These are phyloP conservation scores for Nicotiana noctiflora DNA, from an alignment of 257 asterid species.

Conservation along the genomic window DNA sequence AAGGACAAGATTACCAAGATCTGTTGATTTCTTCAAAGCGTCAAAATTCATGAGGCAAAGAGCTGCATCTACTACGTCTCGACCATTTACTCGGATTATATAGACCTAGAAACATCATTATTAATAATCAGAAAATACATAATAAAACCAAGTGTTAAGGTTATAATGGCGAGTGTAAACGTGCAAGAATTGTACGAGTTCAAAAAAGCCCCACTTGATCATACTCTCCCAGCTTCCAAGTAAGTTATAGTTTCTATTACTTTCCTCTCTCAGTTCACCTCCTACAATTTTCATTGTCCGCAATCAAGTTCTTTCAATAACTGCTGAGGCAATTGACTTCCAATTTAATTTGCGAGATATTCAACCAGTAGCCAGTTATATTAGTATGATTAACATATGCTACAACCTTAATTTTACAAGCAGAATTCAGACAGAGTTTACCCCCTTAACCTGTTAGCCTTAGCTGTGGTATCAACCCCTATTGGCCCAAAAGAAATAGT, in stretches of 20 bases:
- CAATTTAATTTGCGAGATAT: neutral
- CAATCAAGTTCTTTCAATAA: neutral
- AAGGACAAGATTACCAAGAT: constrained; percentile 31
- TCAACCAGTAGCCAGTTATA: constrained; percentile 1
- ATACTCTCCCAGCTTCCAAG: neutral
- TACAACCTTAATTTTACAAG: neutral
- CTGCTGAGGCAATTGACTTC: neutral
- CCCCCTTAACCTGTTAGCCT: neutral
- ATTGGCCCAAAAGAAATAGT: neutral
- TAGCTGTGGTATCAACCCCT: neutral
- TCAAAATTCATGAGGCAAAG: constrained; percentile 55
- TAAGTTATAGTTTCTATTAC: neutral
- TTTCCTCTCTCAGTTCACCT: neutral
- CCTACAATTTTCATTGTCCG: neutral
- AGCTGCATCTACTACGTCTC: constrained; percentile 62
- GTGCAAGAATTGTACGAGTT: neutral
- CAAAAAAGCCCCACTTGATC: neutral
- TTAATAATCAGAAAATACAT: constrained; percentile 5
- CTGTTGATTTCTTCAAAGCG: constrained; percentile 26
- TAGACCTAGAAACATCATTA: constrained; percentile 46
- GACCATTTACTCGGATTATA: constrained; percentile 62
- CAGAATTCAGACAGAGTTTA: neutral
- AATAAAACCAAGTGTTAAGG: neutral
- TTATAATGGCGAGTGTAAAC: neutral
- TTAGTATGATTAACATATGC: neutral